Percentiles rank a stretch among this genome's conserved stretches.
phyloP scores from a whole-genome alignment of 2,329 filamentous ascomycete genomes.

The Diaporthe sp. region DNA sequence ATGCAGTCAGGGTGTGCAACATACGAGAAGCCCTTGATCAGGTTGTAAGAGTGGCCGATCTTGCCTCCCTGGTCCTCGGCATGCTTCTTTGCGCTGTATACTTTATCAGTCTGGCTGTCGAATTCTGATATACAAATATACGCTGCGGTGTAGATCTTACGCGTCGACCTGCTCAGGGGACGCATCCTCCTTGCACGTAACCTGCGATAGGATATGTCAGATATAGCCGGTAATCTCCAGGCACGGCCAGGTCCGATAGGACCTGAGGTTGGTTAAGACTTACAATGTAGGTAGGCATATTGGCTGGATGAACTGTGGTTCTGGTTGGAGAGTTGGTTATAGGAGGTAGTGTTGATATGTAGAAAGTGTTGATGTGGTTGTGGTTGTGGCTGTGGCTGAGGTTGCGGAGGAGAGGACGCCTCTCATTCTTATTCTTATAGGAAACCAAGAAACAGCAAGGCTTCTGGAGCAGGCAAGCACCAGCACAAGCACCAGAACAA shows the following conservation, averaged over 20 bases:
- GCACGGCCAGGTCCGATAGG: not conserved
- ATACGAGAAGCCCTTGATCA: conserved; percentile 96
- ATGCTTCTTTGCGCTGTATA: conserved; percentile 79
- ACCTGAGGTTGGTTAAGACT: conserved; percentile 39
- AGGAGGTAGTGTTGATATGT: not conserved
- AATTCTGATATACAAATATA: not conserved
- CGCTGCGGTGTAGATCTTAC: conserved; percentile 34
- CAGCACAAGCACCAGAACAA: not conserved
- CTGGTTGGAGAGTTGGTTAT: not conserved
- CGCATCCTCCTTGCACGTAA: conserved; percentile 81
- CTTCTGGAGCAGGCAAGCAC: conserved; percentile 21
- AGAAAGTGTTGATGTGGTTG: not conserved
- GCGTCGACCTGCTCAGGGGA: conserved; percentile 39
- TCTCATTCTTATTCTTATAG: conserved; percentile 27
- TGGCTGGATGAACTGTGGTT: conserved; percentile 43
- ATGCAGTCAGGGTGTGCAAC: conserved; percentile 51
- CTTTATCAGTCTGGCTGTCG: not conserved
- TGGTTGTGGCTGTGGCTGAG: conserved; percentile 1
- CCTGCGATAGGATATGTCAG: conserved; percentile 61
- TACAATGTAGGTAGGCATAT: conserved; percentile 71
- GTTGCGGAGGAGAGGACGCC: not conserved
- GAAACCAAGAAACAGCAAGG: conserved; percentile 7
- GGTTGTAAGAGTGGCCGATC: conserved; percentile 83
- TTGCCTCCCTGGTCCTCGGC: conserved; percentile 82
- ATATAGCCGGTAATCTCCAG: not conserved